phyloP scores from a whole-genome alignment of 306 rosid species.

The Prunus mongolica region DNA sequence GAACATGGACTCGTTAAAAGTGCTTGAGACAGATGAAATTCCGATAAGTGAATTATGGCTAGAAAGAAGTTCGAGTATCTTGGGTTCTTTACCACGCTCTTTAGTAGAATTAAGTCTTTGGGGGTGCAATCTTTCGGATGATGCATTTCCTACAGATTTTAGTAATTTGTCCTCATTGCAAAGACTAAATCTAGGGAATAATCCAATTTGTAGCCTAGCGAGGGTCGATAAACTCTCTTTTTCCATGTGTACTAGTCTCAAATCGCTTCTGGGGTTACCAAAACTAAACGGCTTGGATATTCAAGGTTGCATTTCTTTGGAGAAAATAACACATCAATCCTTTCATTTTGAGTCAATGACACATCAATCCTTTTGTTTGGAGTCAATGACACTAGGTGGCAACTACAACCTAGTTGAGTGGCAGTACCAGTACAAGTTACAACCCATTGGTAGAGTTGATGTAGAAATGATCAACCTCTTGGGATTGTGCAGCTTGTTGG shows the following conservation, averaged over 20 bases:
- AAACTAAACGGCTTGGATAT: background rate
- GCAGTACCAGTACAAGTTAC: background rate
- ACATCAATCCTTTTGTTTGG: too few relatives aligned
- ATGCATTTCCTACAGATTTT: background rate
- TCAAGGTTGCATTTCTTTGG: too few relatives aligned
- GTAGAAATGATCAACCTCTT: background rate
- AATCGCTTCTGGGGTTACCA: background rate
- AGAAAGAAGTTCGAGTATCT: too few relatives aligned
- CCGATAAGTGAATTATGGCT: background rate
- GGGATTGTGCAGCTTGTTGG: background rate
- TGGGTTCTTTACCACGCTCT: background rate
- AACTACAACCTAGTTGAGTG: background rate
- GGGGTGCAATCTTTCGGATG: background rate
- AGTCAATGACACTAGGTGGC: too few relatives aligned
- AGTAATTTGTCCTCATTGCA: background rate
- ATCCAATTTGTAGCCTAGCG: too few relatives aligned
- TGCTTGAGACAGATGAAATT: background rate
- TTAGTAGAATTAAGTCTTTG: background rate
- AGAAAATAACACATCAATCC: background rate
- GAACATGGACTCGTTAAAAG: conserved; percentile 5
- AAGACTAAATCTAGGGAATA: too few relatives aligned
- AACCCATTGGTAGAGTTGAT: background rate
- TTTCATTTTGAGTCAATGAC: too few relatives aligned
- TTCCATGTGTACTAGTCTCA: fast-evolving
- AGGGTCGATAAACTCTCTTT: background rate